Base-by-base conservation (phyloP, 257 asterid genomes). In the Rubia yunnanensis region DNA sequence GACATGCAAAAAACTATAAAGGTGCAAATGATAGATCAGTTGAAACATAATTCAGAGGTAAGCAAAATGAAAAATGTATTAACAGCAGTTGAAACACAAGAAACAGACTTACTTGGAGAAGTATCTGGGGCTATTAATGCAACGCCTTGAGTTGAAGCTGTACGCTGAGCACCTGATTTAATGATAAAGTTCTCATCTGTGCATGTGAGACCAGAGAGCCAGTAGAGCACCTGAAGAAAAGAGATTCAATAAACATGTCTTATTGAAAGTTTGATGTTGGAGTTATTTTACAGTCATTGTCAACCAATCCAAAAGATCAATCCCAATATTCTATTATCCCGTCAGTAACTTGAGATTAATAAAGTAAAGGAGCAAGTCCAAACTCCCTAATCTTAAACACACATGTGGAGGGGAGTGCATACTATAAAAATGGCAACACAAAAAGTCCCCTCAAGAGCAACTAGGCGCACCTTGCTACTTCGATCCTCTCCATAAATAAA, bases 81-180 rank as follows among this genome's bases (percentile, higher is more conserved):
- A 44, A 23, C 36, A 56, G 7, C n/a, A 20, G 55, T 20, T 24
- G 36, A 31, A 31, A 22, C 38, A 44, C 31, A 32, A 11, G 30
- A 56, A 59, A 68, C 20, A 20, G 36, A 71, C 94, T 80, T 67
- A 92, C 99, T 87, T 48, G 99, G 99, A 70, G 97, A 94, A 77
- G 96, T 90, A 77, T 94, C 97, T 4, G 92, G 84, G 30, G 71
- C 89, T 68, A 94, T 79, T 65, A 94, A 70, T 1, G 85, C 97
- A 62, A 94, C 76, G 24, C 94, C 90, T 83, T 84, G 92, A 64
- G 71, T 74, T 3, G 97, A 85, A 73, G 97, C 99, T 69, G 68
- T 87, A 64, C 99, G 96, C 77, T 94, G 99, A 50, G 97, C 99
- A 66, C 99, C 99, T 36, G 99, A 89, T 75, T 94, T 94, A 54